Base-by-base conservation (phyloP, 306 rosid genomes). In the Morella rubra region DNA sequence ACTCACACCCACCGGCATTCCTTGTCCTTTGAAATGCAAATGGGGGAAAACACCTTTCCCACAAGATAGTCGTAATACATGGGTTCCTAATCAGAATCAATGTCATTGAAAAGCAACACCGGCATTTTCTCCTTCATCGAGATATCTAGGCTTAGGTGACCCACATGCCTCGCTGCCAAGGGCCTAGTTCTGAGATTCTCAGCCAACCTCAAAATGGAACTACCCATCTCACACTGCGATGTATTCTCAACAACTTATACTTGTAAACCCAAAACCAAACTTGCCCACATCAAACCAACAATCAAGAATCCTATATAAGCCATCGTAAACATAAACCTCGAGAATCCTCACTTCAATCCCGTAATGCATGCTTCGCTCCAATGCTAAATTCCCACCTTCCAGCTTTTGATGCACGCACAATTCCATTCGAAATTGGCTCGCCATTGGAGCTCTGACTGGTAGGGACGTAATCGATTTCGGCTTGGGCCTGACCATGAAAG, bases 291-390 rank as follows among this genome's bases (percentile, higher is more conserved):
- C 99, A 84, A 96, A 89, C 98, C 98, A 96, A 56, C 89, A 87
- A 59, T 91, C 92, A 42, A 79, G 11, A 74, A 96, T 96, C 75
- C 77, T 88, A 82, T 92, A 96, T 73, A 96, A 79, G 1, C 99
- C 99, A 83, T 96, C 99, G 79, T 96, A 96, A 60, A 96, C 90
- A 81, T 96, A 96, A 51, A 91, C 86, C 85, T 89, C 85, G 46
- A 96, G 88, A 11, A 96, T 98, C 76, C 99, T 86, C 64, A 96
- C 98, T 65, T 96, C 99, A 76, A 96, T 88, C 77, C 97, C 97
- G 77, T 96, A 92, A 62, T 86, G 88, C 98, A 91, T 96, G 55
- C 98, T 96, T 73, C 99, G 87, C 83, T 96, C 99, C 90, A 96
- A 75, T 0, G 98, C 99, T 62, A 93, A 90, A 49, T 96, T 92